These are phyloP conservation scores for Dactylonectria estremocensis DNA, from an alignment of 2,329 filamentous ascomycete species.

Conservation along the genomic window DNA sequence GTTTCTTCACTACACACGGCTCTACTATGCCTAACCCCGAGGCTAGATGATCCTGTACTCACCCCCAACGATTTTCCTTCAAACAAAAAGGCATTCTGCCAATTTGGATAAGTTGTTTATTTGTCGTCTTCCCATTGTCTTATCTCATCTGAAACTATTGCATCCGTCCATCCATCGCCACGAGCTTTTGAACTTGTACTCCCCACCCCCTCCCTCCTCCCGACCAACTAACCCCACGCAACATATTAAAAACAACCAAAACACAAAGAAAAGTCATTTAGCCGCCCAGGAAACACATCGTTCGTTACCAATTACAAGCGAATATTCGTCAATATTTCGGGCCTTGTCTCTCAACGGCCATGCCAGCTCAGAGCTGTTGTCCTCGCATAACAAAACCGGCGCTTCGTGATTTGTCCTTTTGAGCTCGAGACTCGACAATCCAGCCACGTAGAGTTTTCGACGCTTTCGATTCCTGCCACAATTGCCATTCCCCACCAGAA, in stretches of 20 bases:
- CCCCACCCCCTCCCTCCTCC: slow-evolving; percentile 8
- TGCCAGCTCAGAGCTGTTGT: slow-evolving; percentile 10
- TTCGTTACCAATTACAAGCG: slow-evolving; percentile 16
- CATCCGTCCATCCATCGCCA: not conserved
- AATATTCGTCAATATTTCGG: slow-evolving; percentile 17
- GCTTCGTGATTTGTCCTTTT: slow-evolving; percentile 18
- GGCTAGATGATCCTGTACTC: not conserved
- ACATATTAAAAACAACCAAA: slow-evolving; percentile 32
- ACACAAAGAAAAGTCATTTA: slow-evolving; percentile 15
- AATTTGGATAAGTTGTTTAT: not conserved
- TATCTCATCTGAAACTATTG: slow-evolving; percentile 25
- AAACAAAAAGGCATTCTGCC: not conserved
- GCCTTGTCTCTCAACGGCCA: slow-evolving; percentile 3
- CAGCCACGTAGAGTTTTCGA: slow-evolving; percentile 16
- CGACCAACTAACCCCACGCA: slow-evolving; percentile 10
- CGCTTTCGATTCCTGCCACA: not conserved
- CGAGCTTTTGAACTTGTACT: slow-evolving; percentile 4
- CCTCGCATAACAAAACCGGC: slow-evolving; percentile 14
- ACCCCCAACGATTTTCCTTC: not conserved
- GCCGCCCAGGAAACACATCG: slow-evolving; percentile 20
- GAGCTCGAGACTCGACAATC: slow-evolving; percentile 26
- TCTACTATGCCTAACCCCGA: too few relatives aligned
- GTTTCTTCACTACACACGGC: not conserved
- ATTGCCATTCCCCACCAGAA: not conserved
- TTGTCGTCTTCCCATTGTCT: slow-evolving; percentile 8